These are phyloP conservation scores for Cyberlindnera bimundalis DNA, from an alignment of 805 yeast species.

Conservation along the genomic window DNA sequence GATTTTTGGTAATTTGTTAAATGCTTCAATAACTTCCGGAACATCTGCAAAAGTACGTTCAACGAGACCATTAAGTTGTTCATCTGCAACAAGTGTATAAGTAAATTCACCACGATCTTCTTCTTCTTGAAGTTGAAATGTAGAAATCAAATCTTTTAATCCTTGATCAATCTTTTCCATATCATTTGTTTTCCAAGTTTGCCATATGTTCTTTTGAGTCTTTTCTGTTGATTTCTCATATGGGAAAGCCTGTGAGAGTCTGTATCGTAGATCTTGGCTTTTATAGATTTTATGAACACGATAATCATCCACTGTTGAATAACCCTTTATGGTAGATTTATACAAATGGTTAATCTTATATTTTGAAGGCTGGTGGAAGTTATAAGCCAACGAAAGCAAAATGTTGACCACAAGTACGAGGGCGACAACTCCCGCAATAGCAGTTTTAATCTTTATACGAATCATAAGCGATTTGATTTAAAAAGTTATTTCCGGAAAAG, in stretches of 20 bases:
- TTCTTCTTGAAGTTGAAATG: slow-evolving; percentile 8
- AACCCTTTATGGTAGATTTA: slow-evolving; percentile 9
- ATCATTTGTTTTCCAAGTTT: slow-evolving; percentile 39
- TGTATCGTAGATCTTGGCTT: slow-evolving; percentile 10
- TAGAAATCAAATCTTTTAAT: slow-evolving; percentile 5
- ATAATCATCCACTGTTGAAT: slow-evolving; percentile 14
- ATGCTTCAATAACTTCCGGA: slow-evolving; percentile 77
- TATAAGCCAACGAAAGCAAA: slow-evolving; percentile 5
- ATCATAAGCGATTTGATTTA: neutral
- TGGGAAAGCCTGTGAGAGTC: slow-evolving; percentile 16
- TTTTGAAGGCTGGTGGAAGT: slow-evolving; percentile 11
- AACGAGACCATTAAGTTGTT: slow-evolving; percentile 27
- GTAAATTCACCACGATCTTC: slow-evolving; percentile 9
- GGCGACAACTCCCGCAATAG: neutral
- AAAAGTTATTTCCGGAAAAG: too few relatives aligned
- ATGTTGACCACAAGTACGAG: slow-evolving; percentile 1
- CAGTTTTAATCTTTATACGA: slow-evolving; percentile 3
- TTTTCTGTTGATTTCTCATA: slow-evolving; percentile 10
- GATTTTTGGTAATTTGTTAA: slow-evolving; percentile 66
- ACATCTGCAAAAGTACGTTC: slow-evolving; percentile 39
- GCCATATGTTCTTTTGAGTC: slow-evolving; percentile 45
- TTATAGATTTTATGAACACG: slow-evolving; percentile 9
- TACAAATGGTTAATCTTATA: neutral
- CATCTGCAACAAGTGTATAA: slow-evolving; percentile 30
- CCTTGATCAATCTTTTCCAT: slow-evolving; percentile 10